Conservation (phyloP, 352 stramenopile species). For the Peronospora belbahrii region DNA sequence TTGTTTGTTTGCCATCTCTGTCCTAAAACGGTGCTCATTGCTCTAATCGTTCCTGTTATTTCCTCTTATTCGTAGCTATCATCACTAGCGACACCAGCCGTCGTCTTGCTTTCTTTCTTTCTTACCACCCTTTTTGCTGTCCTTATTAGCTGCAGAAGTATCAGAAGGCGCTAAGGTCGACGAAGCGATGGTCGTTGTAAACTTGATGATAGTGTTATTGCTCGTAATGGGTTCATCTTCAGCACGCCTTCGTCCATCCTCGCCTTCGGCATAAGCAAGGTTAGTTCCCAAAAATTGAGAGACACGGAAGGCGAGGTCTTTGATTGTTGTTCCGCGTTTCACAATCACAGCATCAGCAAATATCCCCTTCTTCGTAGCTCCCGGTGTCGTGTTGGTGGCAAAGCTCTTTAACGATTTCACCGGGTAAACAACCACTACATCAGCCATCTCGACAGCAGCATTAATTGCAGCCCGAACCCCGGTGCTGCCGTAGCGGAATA, state of each 20-base stretch:
- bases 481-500: slow-evolving; percentile 84
- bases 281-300: slow-evolving; percentile 66
- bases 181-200: slow-evolving; percentile 54
- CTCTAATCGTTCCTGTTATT: slow-evolving; percentile 5
- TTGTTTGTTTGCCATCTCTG: slow-evolving; percentile 16
- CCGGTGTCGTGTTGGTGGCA: slow-evolving; percentile 43
- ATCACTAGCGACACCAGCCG: slow-evolving; percentile 9
- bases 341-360: slow-evolving; percentile 77
- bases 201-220: slow-evolving; percentile 69
- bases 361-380: slow-evolving; percentile 43
- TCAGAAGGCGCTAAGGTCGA: slow-evolving; percentile 7
- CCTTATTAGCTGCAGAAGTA: slow-evolving; percentile 14
- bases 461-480: slow-evolving; percentile 84
- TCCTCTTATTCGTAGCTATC: slow-evolving; percentile 23
- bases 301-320: slow-evolving; percentile 60
- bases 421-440: slow-evolving; percentile 79
- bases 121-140: slow-evolving; percentile 32
- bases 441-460: slow-evolving; percentile 69
- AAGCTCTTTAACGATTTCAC: slow-evolving; percentile 86
- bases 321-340: slow-evolving; percentile 62
- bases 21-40: slow-evolving; percentile 21
- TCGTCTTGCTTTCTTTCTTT: slow-evolving; percentile 12
- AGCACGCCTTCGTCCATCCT: slow-evolving; percentile 61
- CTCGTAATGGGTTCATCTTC: slow-evolving; percentile 64
- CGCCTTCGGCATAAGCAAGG: slow-evolving; percentile 75